These are phyloP conservation scores for Colletotrichum sp. DNA, from an alignment of 2,329 filamentous ascomycete genomes.

Conservation along the genomic window DNA sequence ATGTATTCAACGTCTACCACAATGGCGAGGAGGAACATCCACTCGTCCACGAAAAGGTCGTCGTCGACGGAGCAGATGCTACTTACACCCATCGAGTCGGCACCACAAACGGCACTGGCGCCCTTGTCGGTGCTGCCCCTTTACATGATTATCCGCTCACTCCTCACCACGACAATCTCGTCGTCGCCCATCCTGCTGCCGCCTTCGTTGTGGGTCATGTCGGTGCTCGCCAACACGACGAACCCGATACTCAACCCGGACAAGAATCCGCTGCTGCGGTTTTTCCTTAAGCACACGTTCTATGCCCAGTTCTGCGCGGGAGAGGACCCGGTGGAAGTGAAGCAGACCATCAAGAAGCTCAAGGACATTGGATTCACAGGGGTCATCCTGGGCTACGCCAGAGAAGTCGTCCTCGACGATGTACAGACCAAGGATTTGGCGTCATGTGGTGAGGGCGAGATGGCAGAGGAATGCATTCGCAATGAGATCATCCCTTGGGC, in stretches of 20 bases:
- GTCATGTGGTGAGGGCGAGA: slow-evolving; percentile 48
- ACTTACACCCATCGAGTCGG: background rate
- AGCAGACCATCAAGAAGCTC: slow-evolving; percentile 66
- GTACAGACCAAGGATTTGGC: slow-evolving; percentile 51
- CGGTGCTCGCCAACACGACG: slow-evolving; percentile 71
- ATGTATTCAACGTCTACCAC: slow-evolving; percentile 1
- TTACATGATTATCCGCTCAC: slow-evolving; percentile 69
- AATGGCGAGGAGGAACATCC: slow-evolving; percentile 27
- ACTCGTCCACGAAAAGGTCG: slow-evolving; percentile 27
- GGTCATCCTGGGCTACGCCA: slow-evolving; percentile 84
- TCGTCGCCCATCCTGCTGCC: slow-evolving; percentile 72
- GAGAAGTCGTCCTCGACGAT: slow-evolving; percentile 76
- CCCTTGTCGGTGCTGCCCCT: slow-evolving; percentile 72
- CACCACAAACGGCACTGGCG: slow-evolving; percentile 21
- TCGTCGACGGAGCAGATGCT: slow-evolving; percentile 23
- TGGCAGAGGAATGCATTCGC: slow-evolving; percentile 52
- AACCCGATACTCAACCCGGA: slow-evolving; percentile 75
- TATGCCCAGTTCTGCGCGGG: slow-evolving; percentile 93
- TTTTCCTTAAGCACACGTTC: slow-evolving; percentile 79
- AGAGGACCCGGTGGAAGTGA: slow-evolving; percentile 73
- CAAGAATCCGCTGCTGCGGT: slow-evolving; percentile 72
- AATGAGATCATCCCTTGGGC: slow-evolving; percentile 75
- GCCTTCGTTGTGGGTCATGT: slow-evolving; percentile 73
- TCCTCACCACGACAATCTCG: slow-evolving; percentile 72
- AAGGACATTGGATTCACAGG: slow-evolving; percentile 81